A percentile compares a stretch with the other conserved stretches of the same genome.
phyloP scores from a whole-genome alignment of 345 rosid genomes.

The Boechera divaricarpa region DNA sequence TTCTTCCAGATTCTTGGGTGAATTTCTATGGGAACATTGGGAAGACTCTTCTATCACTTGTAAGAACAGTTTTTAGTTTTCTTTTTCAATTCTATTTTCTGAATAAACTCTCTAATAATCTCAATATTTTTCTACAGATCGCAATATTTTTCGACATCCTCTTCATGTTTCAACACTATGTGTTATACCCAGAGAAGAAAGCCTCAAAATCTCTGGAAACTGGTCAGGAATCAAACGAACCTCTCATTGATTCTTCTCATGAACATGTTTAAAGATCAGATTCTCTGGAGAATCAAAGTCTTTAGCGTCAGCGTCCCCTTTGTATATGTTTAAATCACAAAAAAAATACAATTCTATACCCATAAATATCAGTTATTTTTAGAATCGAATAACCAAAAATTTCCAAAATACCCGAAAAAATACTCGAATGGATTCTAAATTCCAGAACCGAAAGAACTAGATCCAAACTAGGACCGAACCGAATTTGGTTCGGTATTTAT shows the following conservation, averaged over 20 bases:
- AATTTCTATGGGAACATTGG: constrained; percentile 96
- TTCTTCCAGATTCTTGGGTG: constrained; percentile 83
- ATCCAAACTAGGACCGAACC: no score
- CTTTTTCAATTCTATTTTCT: neutral
- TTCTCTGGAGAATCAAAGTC: constrained; percentile 16
- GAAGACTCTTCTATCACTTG: constrained; percentile 84
- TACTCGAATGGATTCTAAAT: no score
- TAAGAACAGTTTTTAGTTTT: constrained; percentile 43
- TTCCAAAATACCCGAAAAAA: no score
- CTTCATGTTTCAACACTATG: constrained; percentile 87
- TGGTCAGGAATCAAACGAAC: constrained; percentile 52
- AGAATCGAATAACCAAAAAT: no score
- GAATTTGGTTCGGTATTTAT: no score
- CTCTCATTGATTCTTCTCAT: constrained; percentile 57
- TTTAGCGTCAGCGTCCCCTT: neutral
- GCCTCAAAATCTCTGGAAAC: constrained; percentile 35
- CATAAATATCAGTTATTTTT: no score
- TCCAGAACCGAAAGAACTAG: no score
- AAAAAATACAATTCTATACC: neutral
- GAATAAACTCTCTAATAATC: constrained; percentile 16
- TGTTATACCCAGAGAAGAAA: constrained; percentile 68
- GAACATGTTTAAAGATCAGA: constrained; percentile 52
- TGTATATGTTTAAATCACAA: neutral
- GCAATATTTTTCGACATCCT: constrained; percentile 77
- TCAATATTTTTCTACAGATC: constrained; percentile 53